These are phyloP conservation scores for Isabelozyma pseudorhagii DNA, from an alignment of 805 yeast species.

Conservation along the genomic window DNA sequence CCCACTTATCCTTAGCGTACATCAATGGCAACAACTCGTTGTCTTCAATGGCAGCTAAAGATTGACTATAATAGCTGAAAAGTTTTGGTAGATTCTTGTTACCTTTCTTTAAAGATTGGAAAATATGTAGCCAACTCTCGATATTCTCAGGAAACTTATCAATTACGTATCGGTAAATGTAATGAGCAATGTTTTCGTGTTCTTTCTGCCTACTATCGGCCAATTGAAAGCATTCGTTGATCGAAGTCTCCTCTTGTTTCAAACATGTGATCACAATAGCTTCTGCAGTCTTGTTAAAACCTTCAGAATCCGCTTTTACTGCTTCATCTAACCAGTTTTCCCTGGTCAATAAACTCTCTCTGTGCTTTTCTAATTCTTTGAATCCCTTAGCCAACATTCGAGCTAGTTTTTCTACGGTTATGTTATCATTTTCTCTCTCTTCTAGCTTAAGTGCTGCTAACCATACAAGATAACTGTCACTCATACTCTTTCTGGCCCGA, in stretches of 20 bases:
- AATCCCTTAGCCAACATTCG: constrained; percentile 50
- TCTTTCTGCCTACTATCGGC: constrained; percentile 29
- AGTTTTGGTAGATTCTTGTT: constrained; percentile 14
- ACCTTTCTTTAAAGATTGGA: constrained; percentile 25
- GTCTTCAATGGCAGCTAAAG: constrained; percentile 49
- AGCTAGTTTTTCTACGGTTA: constrained; percentile 42
- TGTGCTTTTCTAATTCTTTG: constrained; percentile 35
- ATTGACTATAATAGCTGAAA: constrained; percentile 45
- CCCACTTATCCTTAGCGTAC: constrained; percentile 73
- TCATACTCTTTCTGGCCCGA: constrained; percentile 55
- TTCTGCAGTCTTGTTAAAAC: constrained; percentile 44
- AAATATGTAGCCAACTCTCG: constrained; percentile 48
- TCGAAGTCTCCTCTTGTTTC: constrained; percentile 16
- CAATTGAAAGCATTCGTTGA: constrained; percentile 11
- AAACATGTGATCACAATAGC: constrained; percentile 50
- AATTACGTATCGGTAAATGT: constrained; percentile 46
- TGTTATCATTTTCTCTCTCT: constrained; percentile 44
- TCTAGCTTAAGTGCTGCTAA: constrained; percentile 67
- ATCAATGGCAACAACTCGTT: constrained; percentile 54
- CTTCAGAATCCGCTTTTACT: constrained; percentile 46
- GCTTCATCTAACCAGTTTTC: constrained; percentile 60
- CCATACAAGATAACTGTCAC: constrained; percentile 58
- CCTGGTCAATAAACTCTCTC: constrained; percentile 18
- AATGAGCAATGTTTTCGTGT: constrained; percentile 38
- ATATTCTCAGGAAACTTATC: constrained; percentile 45